These are phyloP conservation scores for Streptanthus diversifolius DNA, from an alignment of 345 rosid species.

Conservation along the genomic window DNA sequence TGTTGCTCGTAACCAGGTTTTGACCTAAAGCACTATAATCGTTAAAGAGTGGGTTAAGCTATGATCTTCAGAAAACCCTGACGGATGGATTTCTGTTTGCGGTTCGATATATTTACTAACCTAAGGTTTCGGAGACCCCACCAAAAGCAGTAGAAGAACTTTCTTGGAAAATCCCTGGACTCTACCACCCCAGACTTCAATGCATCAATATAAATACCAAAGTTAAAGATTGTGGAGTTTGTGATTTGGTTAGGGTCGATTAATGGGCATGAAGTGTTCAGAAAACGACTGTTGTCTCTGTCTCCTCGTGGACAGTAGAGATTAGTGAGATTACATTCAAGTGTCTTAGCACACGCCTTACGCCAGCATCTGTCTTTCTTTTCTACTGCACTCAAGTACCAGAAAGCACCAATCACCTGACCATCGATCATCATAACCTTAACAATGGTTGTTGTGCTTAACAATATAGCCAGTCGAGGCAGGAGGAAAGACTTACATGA, in stretches of 20 bases:
- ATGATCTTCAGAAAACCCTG: not conserved
- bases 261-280: constrained; percentile 20
- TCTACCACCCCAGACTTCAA: constrained; percentile 18
- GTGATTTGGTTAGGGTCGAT: constrained; percentile 11
- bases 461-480: too few species aligned
- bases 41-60: not conserved
- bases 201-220: constrained; percentile 32
- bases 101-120: constrained; percentile 10
- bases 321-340: not conserved
- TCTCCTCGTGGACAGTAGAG: not conserved
- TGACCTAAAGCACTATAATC: constrained; percentile 46
- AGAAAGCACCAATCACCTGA: constrained; percentile 32
- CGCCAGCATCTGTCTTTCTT: constrained; percentile 17
- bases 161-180: constrained; percentile 15
- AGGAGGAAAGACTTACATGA: not conserved
- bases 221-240: constrained; percentile 14
- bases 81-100: not conserved
- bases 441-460: not conserved
- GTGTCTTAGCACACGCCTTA: not conserved
- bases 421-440: not conserved
- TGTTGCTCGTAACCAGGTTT: constrained; percentile 42
- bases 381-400: constrained; percentile 28
- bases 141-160: constrained; percentile 31
- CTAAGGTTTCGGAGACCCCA: constrained; percentile 34
- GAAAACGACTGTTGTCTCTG: not conserved